phyloP scores from a whole-genome alignment of 169 alveolate genomes.

The Theileria luwenshuni region DNA sequence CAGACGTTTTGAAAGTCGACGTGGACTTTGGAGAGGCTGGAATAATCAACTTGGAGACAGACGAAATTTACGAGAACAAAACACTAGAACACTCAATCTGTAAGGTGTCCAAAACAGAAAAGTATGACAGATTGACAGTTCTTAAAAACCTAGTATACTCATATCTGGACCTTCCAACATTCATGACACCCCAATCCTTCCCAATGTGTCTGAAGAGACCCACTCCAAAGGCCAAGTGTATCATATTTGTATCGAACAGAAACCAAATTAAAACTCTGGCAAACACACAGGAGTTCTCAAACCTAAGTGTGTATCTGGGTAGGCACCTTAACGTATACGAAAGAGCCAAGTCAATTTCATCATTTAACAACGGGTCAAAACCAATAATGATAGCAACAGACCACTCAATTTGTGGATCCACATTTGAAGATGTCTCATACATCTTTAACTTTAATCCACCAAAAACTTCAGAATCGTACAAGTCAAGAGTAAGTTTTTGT shows the following conservation, averaged over 20 bases:
- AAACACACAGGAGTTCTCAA: constrained; percentile 34
- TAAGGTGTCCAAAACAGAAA: constrained; percentile 37
- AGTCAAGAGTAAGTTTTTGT: constrained; percentile 30
- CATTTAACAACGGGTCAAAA: constrained; percentile 39
- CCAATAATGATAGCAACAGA: constrained; percentile 63
- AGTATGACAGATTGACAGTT: constrained; percentile 27
- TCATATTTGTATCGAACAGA: constrained; percentile 56
- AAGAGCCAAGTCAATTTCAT: constrained; percentile 30
- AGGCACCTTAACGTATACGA: constrained; percentile 49
- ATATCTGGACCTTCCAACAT: constrained; percentile 54
- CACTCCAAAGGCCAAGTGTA: constrained; percentile 31
- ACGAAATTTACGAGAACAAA: constrained; percentile 15
- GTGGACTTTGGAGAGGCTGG: constrained; percentile 27
- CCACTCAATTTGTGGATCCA: constrained; percentile 41
- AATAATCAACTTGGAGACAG: background rate
- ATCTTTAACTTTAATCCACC: constrained; percentile 58
- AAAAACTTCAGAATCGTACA: constrained; percentile 30
- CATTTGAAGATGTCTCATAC: constrained; percentile 43
- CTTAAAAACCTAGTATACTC: constrained; percentile 44
- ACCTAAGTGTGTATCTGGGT: constrained; percentile 31
- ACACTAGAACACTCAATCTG: constrained; percentile 52
- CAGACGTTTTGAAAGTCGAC: constrained; percentile 61
- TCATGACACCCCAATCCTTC: constrained; percentile 12
- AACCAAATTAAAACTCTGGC: constrained; percentile 40
- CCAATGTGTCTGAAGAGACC: constrained; percentile 43